phyloP scores from a whole-genome alignment of 306 rosid genomes.

The Arachis hypogaea region DNA sequence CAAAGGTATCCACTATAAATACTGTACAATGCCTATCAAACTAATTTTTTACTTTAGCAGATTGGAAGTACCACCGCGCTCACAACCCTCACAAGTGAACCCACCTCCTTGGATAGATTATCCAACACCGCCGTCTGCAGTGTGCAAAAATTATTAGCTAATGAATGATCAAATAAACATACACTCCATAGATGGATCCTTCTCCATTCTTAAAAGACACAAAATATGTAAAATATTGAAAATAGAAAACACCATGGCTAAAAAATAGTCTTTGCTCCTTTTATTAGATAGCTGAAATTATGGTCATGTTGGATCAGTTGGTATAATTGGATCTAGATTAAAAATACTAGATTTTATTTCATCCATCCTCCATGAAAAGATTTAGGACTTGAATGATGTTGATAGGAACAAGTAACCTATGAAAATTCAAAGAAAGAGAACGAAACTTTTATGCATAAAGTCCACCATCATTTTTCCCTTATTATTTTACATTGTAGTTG shows the following conservation, averaged over 20 bases:
- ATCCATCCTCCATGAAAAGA: constrained; percentile 20
- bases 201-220: constrained; percentile 11
- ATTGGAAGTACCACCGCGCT: constrained; percentile 12
- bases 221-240: background rate
- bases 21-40: too few relatives aligned
- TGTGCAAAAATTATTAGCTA: constrained; percentile 35
- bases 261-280: background rate
- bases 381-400: constrained; percentile 15
- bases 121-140: constrained; percentile 60
- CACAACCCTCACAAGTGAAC: constrained; percentile 78
- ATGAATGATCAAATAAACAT: constrained; percentile 28
- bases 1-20: too few relatives aligned
- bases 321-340: constrained; percentile 11
- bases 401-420: background rate
- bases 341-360: background rate
- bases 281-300: background rate
- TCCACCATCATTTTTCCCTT: background rate
- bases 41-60: too few relatives aligned
- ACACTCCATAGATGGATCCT: constrained; percentile 21
- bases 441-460: constrained; percentile 1
- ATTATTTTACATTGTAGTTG: background rate
- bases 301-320: background rate
- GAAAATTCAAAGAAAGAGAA: constrained; percentile 1
- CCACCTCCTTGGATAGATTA: constrained; percentile 81
- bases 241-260: constrained; percentile 7